A percentile compares a stretch with the other conserved stretches of the same genome.
phyloP scores from a whole-genome alignment of 768 basidiomycete genomes.

The Suillus plorans region DNA sequence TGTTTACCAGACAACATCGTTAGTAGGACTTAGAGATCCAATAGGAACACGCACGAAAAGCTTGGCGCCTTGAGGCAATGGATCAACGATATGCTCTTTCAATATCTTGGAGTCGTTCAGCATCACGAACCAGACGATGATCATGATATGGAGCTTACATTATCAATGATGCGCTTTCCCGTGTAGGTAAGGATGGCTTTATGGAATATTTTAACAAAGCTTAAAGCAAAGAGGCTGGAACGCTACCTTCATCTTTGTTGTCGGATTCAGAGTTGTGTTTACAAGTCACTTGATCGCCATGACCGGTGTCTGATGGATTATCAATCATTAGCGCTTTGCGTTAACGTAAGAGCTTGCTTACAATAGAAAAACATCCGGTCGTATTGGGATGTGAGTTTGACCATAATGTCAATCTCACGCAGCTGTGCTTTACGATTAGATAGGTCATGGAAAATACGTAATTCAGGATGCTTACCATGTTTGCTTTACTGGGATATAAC shows the following conservation, averaged over 20 bases:
- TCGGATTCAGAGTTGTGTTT: slow-evolving; percentile 47
- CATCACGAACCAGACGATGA: slow-evolving; percentile 12
- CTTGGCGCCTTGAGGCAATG: slow-evolving; percentile 25
- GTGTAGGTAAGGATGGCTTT: slow-evolving; percentile 16
- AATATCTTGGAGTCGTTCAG: slow-evolving; percentile 16
- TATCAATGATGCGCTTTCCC: slow-evolving; percentile 21
- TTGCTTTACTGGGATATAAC: not conserved
- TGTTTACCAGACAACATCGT: slow-evolving; percentile 4
- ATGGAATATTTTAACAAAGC: not conserved
- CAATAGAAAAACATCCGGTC: slow-evolving; percentile 14
- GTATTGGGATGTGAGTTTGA: not conserved
- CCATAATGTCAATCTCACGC: slow-evolving; percentile 6
- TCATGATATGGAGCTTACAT: slow-evolving; percentile 21
- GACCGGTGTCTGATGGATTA: slow-evolving; percentile 43
- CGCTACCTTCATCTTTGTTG: slow-evolving; percentile 50
- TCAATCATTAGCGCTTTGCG: not conserved
- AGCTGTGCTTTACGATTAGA: not conserved
- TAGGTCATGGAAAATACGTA: not conserved
- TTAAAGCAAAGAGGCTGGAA: not conserved
- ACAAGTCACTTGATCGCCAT: slow-evolving; percentile 45
- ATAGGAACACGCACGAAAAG: slow-evolving; percentile 22
- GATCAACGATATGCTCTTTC: slow-evolving; percentile 22
- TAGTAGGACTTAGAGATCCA: not conserved
- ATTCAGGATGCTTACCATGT: slow-evolving; percentile 5
- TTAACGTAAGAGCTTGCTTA: not conserved